A percentile compares a stretch with the other conserved stretches of the same genome.
phyloP scores from a whole-genome alignment of 768 basidiomycete genomes.

The Jaapia argillacea region DNA sequence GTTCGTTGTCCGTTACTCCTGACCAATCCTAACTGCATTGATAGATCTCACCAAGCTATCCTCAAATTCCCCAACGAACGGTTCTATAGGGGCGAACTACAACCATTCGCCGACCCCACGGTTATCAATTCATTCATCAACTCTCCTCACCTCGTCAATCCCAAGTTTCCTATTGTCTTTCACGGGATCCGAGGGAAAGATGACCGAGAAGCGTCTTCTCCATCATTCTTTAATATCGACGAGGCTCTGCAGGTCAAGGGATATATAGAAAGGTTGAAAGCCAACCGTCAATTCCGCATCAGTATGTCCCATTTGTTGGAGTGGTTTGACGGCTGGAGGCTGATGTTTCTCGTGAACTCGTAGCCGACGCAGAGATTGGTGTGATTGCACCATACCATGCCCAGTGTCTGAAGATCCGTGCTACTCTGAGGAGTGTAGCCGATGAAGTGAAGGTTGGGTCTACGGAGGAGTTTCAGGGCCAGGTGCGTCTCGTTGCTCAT shows the following conservation, averaged over 20 bases:
- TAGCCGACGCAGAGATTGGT: constrained; percentile 46
- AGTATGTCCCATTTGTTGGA: constrained; percentile 19
- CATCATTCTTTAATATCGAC: constrained; percentile 63
- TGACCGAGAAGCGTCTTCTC: constrained; percentile 54
- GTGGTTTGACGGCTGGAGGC: background rate
- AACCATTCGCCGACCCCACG: constrained; percentile 29
- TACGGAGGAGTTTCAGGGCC: constrained; percentile 61
- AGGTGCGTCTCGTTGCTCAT: no score
- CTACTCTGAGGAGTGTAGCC: constrained; percentile 15
- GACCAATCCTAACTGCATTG: no score
- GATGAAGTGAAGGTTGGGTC: constrained; percentile 45
- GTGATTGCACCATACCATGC: constrained; percentile 57
- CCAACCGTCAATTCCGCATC: constrained; percentile 24
- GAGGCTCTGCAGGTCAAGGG: constrained; percentile 43
- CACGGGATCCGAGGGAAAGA: constrained; percentile 52
- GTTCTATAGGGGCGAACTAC: constrained; percentile 49
- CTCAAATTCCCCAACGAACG: constrained; percentile 49
- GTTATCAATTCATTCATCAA: constrained; percentile 18
- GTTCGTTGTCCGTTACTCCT: no score
- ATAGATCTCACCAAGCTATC: constrained; percentile 53
- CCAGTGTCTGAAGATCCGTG: constrained; percentile 40
- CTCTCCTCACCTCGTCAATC: constrained; percentile 22
- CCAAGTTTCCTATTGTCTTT: constrained; percentile 52
- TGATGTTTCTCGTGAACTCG: background rate
- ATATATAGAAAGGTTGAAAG: constrained; percentile 23